Evolutionary conservation across 306 rosid species (phyloP).

Genomic region (Prunus davidiana): DNA sequence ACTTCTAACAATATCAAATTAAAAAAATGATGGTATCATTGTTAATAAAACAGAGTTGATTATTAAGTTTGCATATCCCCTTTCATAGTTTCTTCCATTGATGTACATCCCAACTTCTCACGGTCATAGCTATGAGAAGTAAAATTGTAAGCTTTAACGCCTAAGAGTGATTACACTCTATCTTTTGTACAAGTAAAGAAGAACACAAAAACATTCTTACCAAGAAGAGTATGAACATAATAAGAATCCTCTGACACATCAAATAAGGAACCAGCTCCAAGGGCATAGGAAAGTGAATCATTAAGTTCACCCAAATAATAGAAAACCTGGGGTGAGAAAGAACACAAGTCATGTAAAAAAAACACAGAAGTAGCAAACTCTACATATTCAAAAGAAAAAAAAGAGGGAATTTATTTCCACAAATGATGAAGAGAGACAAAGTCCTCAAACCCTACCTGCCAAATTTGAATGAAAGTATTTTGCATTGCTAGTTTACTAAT

Average conservation of each 20-base stretch:
- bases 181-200: not conserved
- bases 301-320: slow-evolving; percentile 95
- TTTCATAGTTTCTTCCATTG: not conserved
- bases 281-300: slow-evolving; percentile 90
- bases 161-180: not conserved
- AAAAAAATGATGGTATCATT: not conserved
- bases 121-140: not conserved
- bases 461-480: not conserved
- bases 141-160: not conserved
- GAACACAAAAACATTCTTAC: slow-evolving; percentile 38
- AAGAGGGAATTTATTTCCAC: not conserved
- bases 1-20: not conserved
- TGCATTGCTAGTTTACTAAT: not conserved
- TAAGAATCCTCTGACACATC: slow-evolving; percentile 94
- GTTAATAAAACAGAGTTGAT: not conserved
- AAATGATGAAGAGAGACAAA: not conserved
- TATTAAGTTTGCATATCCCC: not conserved
- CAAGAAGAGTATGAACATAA: slow-evolving; percentile 92
- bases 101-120: not conserved
- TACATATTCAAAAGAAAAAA: not conserved
- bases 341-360: not conserved
- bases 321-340: slow-evolving; percentile 57
- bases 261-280: slow-evolving; percentile 91
- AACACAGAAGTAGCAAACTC: not conserved
- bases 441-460: not conserved